These are phyloP conservation scores for Wickerhamomyces sydowiorum DNA, from an alignment of 805 yeast genomes.

Conservation along the genomic window DNA sequence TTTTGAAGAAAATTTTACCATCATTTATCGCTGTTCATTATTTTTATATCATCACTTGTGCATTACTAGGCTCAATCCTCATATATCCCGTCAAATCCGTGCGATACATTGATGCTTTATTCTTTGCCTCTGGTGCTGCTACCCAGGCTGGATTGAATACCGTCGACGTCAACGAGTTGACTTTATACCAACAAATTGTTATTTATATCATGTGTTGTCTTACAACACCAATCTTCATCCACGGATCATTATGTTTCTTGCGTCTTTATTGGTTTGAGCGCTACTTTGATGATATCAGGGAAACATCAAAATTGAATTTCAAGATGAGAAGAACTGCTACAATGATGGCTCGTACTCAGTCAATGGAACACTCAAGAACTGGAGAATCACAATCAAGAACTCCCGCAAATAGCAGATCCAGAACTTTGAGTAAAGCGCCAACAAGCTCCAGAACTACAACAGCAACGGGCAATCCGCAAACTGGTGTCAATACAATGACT, in stretches of 20 bases:
- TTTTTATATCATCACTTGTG: slow-evolving; percentile 55
- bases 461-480: background rate
- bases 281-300: slow-evolving; percentile 76
- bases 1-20: slow-evolving; percentile 34
- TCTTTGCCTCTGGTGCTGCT: slow-evolving; percentile 67
- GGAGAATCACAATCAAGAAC: slow-evolving; percentile 6
- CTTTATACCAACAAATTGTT: slow-evolving; percentile 74
- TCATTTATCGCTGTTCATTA: slow-evolving; percentile 60
- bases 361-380: slow-evolving; percentile 17
- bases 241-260: slow-evolving; percentile 68
- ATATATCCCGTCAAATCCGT: slow-evolving; percentile 68
- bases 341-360: slow-evolving; percentile 44
- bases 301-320: slow-evolving; percentile 69
- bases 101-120: slow-evolving; percentile 72
- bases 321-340: slow-evolving; percentile 80
- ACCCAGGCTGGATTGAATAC: slow-evolving; percentile 95
- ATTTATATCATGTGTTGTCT: slow-evolving; percentile 57
- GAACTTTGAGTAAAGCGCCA: background rate
- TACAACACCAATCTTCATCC: slow-evolving; percentile 86
- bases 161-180: slow-evolving; percentile 55
- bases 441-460: background rate
- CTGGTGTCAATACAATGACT: background rate
- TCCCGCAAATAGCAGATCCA: slow-evolving; percentile 1
- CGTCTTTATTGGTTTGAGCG: slow-evolving; percentile 88
- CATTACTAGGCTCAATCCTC: slow-evolving; percentile 65